Percentiles rank a stretch among this genome's conserved stretches.
Evolutionary conservation across 768 basidiomycete genomes (phyloP).

Genomic region (Russula ochroleuca): DNA sequence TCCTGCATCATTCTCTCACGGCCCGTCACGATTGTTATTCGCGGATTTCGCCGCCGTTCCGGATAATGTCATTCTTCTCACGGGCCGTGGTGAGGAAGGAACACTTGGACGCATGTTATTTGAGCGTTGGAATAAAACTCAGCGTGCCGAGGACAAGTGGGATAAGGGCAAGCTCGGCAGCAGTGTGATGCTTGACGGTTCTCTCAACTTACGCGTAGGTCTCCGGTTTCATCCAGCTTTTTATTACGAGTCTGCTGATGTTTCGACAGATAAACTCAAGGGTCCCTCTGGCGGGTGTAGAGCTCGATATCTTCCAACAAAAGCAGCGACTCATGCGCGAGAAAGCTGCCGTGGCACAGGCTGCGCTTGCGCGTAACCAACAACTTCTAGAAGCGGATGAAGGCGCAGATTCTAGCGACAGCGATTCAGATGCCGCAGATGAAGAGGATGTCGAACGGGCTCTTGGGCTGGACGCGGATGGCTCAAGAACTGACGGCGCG

Average conservation of each 20-base stretch:
- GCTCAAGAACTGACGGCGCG: conserved; percentile 40
- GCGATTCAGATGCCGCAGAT: conserved; percentile 62
- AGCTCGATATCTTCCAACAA: conserved; percentile 75
- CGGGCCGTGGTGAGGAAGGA: conserved; percentile 70
- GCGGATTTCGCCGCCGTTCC: conserved; percentile 77
- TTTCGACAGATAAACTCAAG: conserved; percentile 72
- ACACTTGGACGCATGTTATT: conserved; percentile 78
- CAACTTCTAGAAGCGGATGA: conserved; percentile 93
- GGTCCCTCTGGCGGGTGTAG: conserved; percentile 82
- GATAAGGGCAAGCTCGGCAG: conserved; percentile 86
- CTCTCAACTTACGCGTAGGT: conserved; percentile 60
- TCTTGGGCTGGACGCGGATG: conserved; percentile 43
- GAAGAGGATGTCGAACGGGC: conserved; percentile 58
- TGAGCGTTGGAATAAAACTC: conserved; percentile 79
- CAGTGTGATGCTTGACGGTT: conserved; percentile 76
- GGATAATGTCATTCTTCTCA: conserved; percentile 85
- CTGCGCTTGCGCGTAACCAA: conserved; percentile 74
- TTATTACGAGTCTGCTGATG: conserved; percentile 13
- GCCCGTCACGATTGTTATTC: conserved; percentile 83
- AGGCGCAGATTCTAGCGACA: conserved; percentile 75
- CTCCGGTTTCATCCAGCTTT: neutral
- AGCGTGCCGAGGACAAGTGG: conserved; percentile 79
- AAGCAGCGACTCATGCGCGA: conserved; percentile 75
- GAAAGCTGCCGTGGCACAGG: conserved; percentile 82
- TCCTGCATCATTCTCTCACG: conserved; percentile 89